These are phyloP conservation scores for Exophiala sp. DNA, from an alignment of 2,329 filamentous ascomycete genomes.

Conservation along the genomic window DNA sequence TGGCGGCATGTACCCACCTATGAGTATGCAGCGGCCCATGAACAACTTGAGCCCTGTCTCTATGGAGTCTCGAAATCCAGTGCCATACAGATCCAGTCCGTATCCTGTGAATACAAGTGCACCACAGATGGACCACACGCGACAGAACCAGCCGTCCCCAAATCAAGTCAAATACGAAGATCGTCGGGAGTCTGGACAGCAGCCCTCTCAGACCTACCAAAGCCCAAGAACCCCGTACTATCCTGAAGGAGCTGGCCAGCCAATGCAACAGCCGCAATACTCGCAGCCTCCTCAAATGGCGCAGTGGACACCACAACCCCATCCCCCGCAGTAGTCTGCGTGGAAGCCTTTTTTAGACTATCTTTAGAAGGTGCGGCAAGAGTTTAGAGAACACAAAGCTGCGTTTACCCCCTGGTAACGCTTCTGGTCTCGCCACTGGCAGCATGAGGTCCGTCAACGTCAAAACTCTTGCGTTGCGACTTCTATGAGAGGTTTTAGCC, in stretches of 20 bases:
- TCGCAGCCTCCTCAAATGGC: constrained; percentile 14
- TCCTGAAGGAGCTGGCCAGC: constrained; percentile 14
- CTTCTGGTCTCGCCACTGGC: no score
- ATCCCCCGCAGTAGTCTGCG: constrained; percentile 5
- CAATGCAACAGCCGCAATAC: constrained; percentile 17
- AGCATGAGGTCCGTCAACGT: no score
- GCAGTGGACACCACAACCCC: constrained; percentile 15
- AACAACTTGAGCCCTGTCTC: constrained; percentile 27
- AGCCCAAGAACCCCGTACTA: constrained; percentile 20
- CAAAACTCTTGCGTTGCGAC: no score
- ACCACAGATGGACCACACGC: constrained; percentile 21
- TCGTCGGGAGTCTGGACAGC: constrained; percentile 19
- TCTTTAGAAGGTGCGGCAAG: no score
- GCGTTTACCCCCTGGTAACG: no score
- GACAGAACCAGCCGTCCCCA: constrained; percentile 26
- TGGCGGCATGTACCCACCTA: constrained; percentile 26
- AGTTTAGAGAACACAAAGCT: no score
- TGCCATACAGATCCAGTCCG: constrained; percentile 21
- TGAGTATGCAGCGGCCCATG: constrained; percentile 27
- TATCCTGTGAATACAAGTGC: constrained; percentile 21
- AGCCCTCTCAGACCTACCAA: constrained; percentile 19
- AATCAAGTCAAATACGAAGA: constrained; percentile 25
- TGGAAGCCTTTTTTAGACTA: not conserved
- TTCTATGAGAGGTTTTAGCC: no score
- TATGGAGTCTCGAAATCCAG: constrained; percentile 23